Evolutionary conservation across 2,329 filamentous ascomycete species (phyloP), one percentile per base, ranked within the genome.

Genomic region (Monilinia aucupariae): DNA sequence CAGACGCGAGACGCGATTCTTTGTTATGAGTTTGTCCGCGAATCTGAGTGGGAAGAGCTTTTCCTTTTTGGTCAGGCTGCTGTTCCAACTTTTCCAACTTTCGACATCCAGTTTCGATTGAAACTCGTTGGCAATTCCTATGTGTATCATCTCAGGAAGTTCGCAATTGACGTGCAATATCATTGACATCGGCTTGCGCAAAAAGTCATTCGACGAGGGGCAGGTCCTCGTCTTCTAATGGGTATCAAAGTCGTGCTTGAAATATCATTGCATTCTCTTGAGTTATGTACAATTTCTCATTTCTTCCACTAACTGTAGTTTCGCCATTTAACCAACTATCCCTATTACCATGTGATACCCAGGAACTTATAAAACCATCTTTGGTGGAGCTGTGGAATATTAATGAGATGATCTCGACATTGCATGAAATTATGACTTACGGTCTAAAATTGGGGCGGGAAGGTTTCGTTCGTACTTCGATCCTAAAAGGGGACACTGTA

Each of bases 381-480:
- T 68, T 49, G 69, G 67, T 41, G 73, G 72, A 56, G 73, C 73
- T 74, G 47, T 37, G 9, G 12, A 25, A 41, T 20, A 41, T 58
- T 47, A 58, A 58, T 25, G 27, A 4, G 54, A 27, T 20, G 27
- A 47, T 58, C 20, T 58, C 27, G 15, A 9, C 30, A 47, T 17
- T 58, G 20, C 41, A 25, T 34, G 12, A 20, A 49, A 69, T 64
- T 67, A 56, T 25, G 25, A 84, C 91, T 82, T 80, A 97, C 93
- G 87, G 67, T 91, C 88, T 64, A 96, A 80, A 69, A 88, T 86
- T 41, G 88, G 92, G 64, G 85, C 83, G 41, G 91, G 90, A 61
- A 97, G 76, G 77, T 99, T 99, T 75, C 94, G 85, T 79, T 97
- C 94, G 77, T 89, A 97, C 82, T 97, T 97, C 68, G 91, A 96